These are phyloP conservation scores for Teratosphaeria viscida DNA, from an alignment of 2,329 filamentous ascomycete species.

Conservation along the genomic window DNA sequence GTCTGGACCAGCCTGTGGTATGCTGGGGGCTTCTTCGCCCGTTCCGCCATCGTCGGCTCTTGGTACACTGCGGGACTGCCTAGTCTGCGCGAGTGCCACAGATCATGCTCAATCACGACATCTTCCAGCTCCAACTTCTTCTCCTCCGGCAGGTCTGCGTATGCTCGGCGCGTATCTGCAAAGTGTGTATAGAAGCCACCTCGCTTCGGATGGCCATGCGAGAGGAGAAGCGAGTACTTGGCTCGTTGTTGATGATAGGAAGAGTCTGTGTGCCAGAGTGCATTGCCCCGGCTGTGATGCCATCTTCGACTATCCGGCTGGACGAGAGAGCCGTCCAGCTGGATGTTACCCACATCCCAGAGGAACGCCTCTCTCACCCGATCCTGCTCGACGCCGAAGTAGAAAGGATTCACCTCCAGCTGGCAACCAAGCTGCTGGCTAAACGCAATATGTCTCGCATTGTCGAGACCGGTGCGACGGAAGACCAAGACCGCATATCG, in stretches of 20 bases:
- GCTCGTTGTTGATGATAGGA: neutral
- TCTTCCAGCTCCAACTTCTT: neutral
- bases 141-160: neutral
- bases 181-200: constrained; percentile 2
- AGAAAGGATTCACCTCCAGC: constrained; percentile 1
- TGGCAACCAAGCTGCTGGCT: neutral
- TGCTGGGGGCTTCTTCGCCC: constrained; percentile 1
- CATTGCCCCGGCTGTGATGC: neutral
- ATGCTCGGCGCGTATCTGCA: constrained; percentile 1
- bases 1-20: neutral
- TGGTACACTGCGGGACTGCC: neutral
- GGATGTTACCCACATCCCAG: neutral
- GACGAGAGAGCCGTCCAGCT: neutral
- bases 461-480: neutral
- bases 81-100: constrained; percentile 1
- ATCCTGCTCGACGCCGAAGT: neutral
- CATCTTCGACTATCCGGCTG: neutral
- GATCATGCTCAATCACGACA: neutral
- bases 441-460: neutral
- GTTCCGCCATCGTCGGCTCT: neutral
- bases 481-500: neutral
- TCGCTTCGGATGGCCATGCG: neutral
- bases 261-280: neutral
- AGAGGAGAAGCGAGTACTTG: neutral
- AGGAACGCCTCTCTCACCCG: neutral